A percentile compares a stretch with the other conserved stretches of the same genome.
Evolutionary conservation across 2,329 filamentous ascomycete species (phyloP).

Genomic region (Venturia carpophila): DNA sequence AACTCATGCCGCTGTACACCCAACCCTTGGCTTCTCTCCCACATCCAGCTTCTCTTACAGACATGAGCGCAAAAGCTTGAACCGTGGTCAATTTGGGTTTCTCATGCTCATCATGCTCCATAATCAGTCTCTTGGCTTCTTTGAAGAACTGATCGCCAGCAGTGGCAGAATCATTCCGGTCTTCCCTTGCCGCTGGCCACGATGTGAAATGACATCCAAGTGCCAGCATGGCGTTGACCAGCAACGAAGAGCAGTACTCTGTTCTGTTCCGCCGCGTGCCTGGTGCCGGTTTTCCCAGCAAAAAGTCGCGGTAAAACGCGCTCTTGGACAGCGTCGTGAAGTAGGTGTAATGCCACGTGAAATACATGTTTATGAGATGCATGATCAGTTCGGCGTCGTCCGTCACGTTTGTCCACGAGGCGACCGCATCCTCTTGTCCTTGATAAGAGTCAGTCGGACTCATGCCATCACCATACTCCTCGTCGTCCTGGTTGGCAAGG

Average conservation of each 20-base stretch:
- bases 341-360: conserved; percentile 95
- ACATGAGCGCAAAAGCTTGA: conserved; percentile 91
- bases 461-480: conserved; percentile 25
- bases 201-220: conserved; percentile 90
- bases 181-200: conserved; percentile 61
- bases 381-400: conserved; percentile 68
- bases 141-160: conserved; percentile 95
- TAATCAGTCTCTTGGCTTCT: conserved; percentile 80
- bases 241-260: conserved; percentile 75
- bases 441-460: conserved; percentile 26
- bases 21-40: conserved; percentile 91
- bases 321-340: conserved; percentile 85
- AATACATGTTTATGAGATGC: conserved; percentile 95
- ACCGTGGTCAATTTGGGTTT: conserved; percentile 82
- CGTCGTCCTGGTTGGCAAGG: conserved; percentile 24
- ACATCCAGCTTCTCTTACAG: conserved; percentile 89
- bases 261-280: conserved; percentile 42
- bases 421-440: conserved; percentile 59
- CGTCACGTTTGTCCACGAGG: conserved; percentile 83
- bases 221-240: conserved; percentile 91
- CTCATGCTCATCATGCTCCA: conserved; percentile 90
- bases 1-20: conserved; percentile 98
- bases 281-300: conserved; percentile 52
- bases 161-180: conserved; percentile 67
- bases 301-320: conserved; percentile 80